These are phyloP conservation scores for Lentinula raphanica DNA, from an alignment of 768 basidiomycete species.

Conservation along the genomic window DNA sequence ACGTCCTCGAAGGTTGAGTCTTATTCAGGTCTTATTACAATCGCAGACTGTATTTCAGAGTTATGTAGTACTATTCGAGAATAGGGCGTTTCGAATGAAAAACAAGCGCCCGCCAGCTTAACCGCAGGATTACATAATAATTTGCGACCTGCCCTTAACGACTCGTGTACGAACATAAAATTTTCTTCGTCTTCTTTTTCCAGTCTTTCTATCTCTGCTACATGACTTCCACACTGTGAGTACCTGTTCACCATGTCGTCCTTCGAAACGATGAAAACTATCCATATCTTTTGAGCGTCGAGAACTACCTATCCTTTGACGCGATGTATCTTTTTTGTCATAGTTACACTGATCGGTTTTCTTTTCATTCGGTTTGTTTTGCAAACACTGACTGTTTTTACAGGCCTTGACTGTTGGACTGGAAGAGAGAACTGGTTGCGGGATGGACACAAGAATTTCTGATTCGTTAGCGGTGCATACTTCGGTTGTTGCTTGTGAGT, in stretches of 20 bases:
- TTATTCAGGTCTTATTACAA: too few species aligned
- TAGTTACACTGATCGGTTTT: constrained; percentile 85
- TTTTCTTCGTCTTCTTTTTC: background rate
- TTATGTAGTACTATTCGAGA: too few species aligned
- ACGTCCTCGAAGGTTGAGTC: too few species aligned
- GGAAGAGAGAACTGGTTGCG: too few species aligned
- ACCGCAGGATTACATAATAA: too few species aligned
- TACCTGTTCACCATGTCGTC: background rate
- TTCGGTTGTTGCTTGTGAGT: background rate
- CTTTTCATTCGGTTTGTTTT: background rate
- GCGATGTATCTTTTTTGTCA: constrained; percentile 69
- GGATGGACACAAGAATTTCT: too few species aligned
- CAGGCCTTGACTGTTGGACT: background rate
- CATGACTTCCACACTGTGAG: background rate
- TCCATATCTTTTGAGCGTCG: constrained; percentile 44
- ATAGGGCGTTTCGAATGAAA: too few species aligned
- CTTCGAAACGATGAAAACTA: constrained; percentile 56
- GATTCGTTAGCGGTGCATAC: too few species aligned
- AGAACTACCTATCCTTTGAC: constrained; percentile 47
- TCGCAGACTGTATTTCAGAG: too few species aligned
- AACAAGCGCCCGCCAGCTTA: too few species aligned
- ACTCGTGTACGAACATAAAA: background rate
- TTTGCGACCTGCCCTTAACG: background rate
- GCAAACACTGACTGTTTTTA: background rate
- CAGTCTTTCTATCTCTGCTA: background rate